Evolutionary conservation across 2,329 filamentous ascomycete species (phyloP), one percentile per base, ranked within the genome.

Genomic region (Claviceps cyperi): DNA sequence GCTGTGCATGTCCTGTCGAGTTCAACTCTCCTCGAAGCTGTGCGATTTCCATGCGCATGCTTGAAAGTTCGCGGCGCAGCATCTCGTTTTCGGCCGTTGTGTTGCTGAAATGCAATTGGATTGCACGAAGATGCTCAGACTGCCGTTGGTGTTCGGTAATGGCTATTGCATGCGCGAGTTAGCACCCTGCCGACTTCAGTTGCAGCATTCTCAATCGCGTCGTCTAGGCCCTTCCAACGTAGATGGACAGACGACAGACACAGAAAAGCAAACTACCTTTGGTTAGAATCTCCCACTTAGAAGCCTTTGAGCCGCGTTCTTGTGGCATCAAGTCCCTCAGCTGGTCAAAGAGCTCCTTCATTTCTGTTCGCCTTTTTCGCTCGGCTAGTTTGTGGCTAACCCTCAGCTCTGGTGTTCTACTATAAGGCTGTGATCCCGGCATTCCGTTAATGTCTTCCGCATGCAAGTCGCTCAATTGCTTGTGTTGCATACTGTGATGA

Each of bases 211-310:
- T 11, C 28, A 4, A 32, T 32, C 28, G 28, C 9, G 28, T 32
- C 9, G 28, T 11, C 28, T 11, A 32, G 11, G 28, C 9, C 28
- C 28, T 32, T 32, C 9, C 28, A 32, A 32, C 28, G 4, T 32
- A 4, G 9, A 32, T 32, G 9, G 9, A 11, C 28, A 32, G 11
- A 32, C 28, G 11, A 32, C 9, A 32, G 11, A 32, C 28, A 32
- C 3, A 32, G 28, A 11, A 8, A 17, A 9, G 17, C 5, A 22
- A 15, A 75, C 54, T 69, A 90, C 86, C 84, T 72, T 91, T 91
- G 2, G 84, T 89, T 15, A 94, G 63, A 46, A 91, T 89, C 59
- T 94, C 86, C 86, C 86, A 94, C 59, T 94, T 94, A 57, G 85
- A 90, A 0, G 86, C 86, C 63, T 92, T 94, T 22, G 83, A 84